These are phyloP conservation scores for Sclerotinia spermophila DNA, from an alignment of 2,329 filamentous ascomycete genomes.

Conservation along the genomic window DNA sequence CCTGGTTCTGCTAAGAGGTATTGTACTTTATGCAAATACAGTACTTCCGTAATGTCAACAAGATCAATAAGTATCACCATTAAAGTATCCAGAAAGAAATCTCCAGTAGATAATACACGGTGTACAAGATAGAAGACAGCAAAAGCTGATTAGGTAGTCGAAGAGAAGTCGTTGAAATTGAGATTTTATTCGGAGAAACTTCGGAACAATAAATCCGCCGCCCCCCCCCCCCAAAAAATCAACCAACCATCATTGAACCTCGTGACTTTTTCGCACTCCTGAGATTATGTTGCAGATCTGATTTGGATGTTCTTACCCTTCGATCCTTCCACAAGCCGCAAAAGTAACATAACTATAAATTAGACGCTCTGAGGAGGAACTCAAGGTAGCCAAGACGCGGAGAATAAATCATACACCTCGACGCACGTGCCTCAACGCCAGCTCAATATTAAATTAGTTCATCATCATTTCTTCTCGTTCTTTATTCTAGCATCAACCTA, in stretches of 20 bases:
- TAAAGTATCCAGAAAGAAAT: background rate
- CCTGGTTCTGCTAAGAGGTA: background rate
- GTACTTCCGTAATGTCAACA: background rate
- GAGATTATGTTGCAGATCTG: background rate
- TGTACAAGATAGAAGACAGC: background rate
- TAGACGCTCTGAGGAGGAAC: background rate
- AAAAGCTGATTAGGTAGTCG: background rate
- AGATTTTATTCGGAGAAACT: background rate
- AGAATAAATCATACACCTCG: background rate
- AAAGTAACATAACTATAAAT: background rate
- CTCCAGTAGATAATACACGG: background rate
- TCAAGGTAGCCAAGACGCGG: background rate
- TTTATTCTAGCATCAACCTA: background rate
- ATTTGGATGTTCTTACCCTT: background rate
- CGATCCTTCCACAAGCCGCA: background rate
- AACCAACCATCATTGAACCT: background rate
- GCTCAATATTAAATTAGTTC: background rate
- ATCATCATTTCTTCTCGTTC: background rate
- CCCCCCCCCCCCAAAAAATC: no score
- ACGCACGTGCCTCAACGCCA: background rate
- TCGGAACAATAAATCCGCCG: background rate
- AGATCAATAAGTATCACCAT: background rate
- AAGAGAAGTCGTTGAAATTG: background rate
- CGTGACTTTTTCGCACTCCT: background rate
- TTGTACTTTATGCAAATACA: background rate